Evolutionary conservation across 805 yeast species (phyloP).

Genomic region (Saturnispora serradocipensis): DNA sequence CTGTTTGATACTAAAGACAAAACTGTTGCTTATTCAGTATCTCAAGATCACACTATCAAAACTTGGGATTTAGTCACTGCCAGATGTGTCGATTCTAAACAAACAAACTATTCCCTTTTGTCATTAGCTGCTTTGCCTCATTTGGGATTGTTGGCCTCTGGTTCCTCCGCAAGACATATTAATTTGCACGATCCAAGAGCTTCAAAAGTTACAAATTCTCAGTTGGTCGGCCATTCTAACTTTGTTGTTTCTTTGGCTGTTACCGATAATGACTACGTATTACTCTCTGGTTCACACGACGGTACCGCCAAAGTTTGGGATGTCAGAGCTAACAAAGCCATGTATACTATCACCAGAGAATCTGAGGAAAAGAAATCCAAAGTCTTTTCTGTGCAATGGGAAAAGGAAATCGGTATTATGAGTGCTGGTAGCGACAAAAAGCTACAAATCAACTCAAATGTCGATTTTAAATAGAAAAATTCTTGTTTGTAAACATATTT

Average conservation of each 20-base stretch:
- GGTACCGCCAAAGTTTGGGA: constrained; percentile 96
- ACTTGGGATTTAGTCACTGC: constrained; percentile 95
- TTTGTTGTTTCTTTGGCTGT: constrained; percentile 76
- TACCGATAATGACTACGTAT: constrained; percentile 72
- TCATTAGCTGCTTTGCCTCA: constrained; percentile 63
- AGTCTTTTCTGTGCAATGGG: constrained; percentile 87
- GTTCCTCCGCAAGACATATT: constrained; percentile 98
- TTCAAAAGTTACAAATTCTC: constrained; percentile 53
- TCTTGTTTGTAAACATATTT: background rate
- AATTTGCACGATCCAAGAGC: constrained; percentile 88
- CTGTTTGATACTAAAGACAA: constrained; percentile 63
- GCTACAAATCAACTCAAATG: constrained; percentile 61
- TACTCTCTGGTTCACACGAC: constrained; percentile 88
- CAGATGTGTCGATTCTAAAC: constrained; percentile 76
- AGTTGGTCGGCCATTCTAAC: constrained; percentile 82
- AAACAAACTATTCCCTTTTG: constrained; percentile 76
- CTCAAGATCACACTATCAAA: constrained; percentile 90
- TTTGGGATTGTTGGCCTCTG: constrained; percentile 70
- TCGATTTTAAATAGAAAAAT: constrained; percentile 17
- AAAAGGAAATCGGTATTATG: constrained; percentile 64
- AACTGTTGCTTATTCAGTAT: constrained; percentile 85
- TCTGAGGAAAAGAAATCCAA: constrained; percentile 45
- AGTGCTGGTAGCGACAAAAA: constrained; percentile 94
- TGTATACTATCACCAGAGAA: constrained; percentile 78
- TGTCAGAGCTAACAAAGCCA: constrained; percentile 70